Base-by-base conservation (phyloP, 352 stramenopile genomes). In the Phytopythium ostracodes region DNA sequence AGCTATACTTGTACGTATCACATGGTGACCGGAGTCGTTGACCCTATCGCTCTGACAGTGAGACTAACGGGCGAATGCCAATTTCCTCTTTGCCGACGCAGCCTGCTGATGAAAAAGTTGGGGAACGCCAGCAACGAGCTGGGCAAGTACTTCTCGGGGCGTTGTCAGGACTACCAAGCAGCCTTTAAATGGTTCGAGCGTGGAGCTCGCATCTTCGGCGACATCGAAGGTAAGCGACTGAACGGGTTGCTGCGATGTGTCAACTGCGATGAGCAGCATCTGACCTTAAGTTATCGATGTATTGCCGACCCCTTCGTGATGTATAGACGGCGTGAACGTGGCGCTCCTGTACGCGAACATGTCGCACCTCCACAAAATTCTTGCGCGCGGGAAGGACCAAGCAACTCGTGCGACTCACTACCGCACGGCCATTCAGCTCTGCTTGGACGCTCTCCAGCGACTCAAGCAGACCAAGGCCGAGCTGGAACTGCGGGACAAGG, bases 91-190 rank as follows among this genome's bases (percentile, higher is more conserved):
- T 68, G 49, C 61, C 24, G 9, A 33, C 25, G 36, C 72, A 94
- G 85, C 33, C 60, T 87, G 42, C 59, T 95, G 56, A 91, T 95
- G 82, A 95, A 93, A 63, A 95, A 95, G 50, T 66, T 95, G 0
- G 86, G 86, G n/a, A 95, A 95, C 35, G 77, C 84, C 2, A 90
- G 82, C 42, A 95, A 95, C 59, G 86, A 95, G 61, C 63, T 91
- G 1, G 86, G 84, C 22, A 95, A 95, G 52, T 84, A 84, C 61
- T 91, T 75, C 25, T 62, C 92, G 12, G 74, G 67, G 2, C 42
- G 27, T 0, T 78, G 77, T 1, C 73, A 59, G 20, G 56, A 88
- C 49, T 80, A 88, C 43, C 63, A 77, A 22, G 64, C 77, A 59
- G 84, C 86, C 0, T 95, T 89, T 46, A 59, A 62, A 17, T 95